Evolutionary conservation across 768 basidiomycete genomes (phyloP), one percentile per base, ranked within the genome.

Genomic region (Xerocomus brunneocitrinus): DNA sequence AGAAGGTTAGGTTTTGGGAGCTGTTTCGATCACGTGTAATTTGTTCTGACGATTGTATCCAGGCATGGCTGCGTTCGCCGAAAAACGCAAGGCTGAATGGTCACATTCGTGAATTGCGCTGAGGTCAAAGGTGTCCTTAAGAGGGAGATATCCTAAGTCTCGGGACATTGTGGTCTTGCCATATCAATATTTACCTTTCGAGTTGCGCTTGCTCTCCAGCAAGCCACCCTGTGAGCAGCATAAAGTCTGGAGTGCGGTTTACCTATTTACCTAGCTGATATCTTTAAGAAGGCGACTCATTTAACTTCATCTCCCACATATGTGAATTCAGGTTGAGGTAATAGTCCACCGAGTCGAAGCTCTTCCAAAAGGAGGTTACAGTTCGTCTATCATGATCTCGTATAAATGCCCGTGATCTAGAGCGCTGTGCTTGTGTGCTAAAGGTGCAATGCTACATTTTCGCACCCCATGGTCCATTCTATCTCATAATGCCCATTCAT

Each of bases 31-130:
- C 6, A 3, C 28, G 35, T 30, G 28, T n/a, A 13, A 34, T 42
- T 8, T 38, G 19, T 51, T 28, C 53, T 30, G 19, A 54, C 39
- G 45, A 25, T 60, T 35, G 42, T 53, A 27, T 25, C 41, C 59
- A 95, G 95, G 95, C 19, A 99, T 98, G 95, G 68, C 77, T 24
- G 95, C 95, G 22, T 98, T 99, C 63, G 84, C 85, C 9, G 91
- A 97, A 72, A 99, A 98, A 78, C 81, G 95, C 66, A 89, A 89
- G 72, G 75, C 95, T 14, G 77, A 80, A 24, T 99, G 92, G 74
- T 84, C 83, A 30, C 79, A 95, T 54, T 65, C 67, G 12, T 69
- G 42, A 67, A 35, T 4, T 36, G 36, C 22, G 27, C 19, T 39
- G 8, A 10, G 19, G 3, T 16, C 3, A 12, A 41, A 41, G 40